phyloP scores from a whole-genome alignment of 805 yeast species.

The Alloascoidea africana region DNA sequence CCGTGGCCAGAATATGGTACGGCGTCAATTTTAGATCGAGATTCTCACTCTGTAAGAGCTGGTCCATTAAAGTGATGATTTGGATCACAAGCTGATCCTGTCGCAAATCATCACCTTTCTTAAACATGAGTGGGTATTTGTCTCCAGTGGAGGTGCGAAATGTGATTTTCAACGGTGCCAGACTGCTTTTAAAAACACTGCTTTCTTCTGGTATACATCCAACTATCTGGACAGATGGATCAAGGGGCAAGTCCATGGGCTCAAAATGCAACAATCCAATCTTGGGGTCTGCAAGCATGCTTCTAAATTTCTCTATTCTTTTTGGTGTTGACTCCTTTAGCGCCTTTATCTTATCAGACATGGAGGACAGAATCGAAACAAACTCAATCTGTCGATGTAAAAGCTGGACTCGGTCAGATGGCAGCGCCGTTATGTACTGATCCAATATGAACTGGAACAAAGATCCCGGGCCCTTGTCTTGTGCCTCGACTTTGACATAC shows the following conservation, averaged over 20 bases:
- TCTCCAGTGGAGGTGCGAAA: slow-evolving; percentile 42
- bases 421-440: slow-evolving; percentile 25
- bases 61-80: slow-evolving; percentile 83
- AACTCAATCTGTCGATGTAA: slow-evolving; percentile 52
- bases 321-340: slow-evolving; percentile 65
- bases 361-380: slow-evolving; percentile 44
- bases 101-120: slow-evolving; percentile 88
- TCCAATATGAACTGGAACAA: slow-evolving; percentile 30
- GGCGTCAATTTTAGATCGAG: slow-evolving; percentile 81
- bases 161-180: slow-evolving; percentile 76
- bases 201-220: slow-evolving; percentile 73
- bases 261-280: slow-evolving; percentile 24
- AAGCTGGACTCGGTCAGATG: slow-evolving; percentile 15
- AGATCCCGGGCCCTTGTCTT: slow-evolving; percentile 36
- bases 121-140: slow-evolving; percentile 74
- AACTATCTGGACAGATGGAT: slow-evolving; percentile 58
- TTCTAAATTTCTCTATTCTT: slow-evolving; percentile 55
- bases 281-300: slow-evolving; percentile 33
- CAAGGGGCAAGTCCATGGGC: slow-evolving; percentile 64
- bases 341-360: slow-evolving; percentile 48
- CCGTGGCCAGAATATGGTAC: slow-evolving; percentile 80
- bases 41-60: slow-evolving; percentile 73
- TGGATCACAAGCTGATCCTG: slow-evolving; percentile 97
- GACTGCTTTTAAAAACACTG: slow-evolving; percentile 79
- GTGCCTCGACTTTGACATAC: slow-evolving; percentile 81